Evolutionary conservation across 345 rosid genomes (phyloP), one percentile per base, ranked within the genome.

Genomic region (Passiflora organensis): DNA sequence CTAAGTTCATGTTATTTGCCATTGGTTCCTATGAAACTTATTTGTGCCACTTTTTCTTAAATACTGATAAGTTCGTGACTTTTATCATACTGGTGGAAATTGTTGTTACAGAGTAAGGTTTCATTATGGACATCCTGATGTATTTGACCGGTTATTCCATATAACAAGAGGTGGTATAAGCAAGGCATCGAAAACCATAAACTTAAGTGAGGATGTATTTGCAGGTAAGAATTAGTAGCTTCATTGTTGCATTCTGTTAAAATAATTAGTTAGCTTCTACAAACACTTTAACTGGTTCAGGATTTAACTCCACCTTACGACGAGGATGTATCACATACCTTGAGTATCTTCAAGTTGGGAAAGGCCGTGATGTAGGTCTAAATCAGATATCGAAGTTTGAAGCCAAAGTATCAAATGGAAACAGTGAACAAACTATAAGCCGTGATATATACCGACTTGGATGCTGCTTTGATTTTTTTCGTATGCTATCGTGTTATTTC

Each of bases 121-220:
- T 79, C 98, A 91, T 74, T 91, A 91, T 41, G 98, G 98, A 18
- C 98, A 91, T 71, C 96, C 98, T 13, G 98, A 91, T 81, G 83
- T 91, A 59, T 91, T 88, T 52, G 93, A 91, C 71, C 79, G 95
- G 76, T 45, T 88, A 60, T 91, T 91, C 68, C 98, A 91, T 75
- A 82, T 91, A 59, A 85, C 98, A 38, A 91, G 98, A 73, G 98
- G 98, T 46, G 98, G 98, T 58, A 77, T 91, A 70, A 88, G 98
- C 85, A 91, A 91, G 77, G 93, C 98, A 51, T 91, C 98, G 32
- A 85, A 82, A 70, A 91, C 96, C 63, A 76, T 88, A 55, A 87
- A 91, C 75, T 77, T 91, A 75, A 91, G 91, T 25, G 98, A 91
- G 55, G 98, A 91, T 63, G 88, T 91, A 42, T 91, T 82, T 48